Evolutionary conservation across 495 filamentous ascomycete species (phyloP).

Genomic region (Extremus antarcticus): DNA sequence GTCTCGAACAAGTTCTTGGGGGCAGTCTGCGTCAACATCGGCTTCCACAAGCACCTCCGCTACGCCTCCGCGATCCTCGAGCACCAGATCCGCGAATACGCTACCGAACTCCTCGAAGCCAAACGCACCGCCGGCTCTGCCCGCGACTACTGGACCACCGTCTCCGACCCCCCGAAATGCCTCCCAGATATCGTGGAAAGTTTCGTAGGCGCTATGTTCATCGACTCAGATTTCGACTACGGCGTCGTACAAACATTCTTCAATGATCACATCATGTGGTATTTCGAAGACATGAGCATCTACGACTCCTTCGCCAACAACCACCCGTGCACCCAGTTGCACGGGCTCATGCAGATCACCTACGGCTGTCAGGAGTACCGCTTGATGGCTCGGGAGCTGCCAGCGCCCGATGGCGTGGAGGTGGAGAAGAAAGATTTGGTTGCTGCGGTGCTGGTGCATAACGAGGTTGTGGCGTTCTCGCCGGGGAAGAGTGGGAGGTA

Average conservation of each 20-base stretch:
- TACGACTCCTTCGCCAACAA: constrained; percentile 85
- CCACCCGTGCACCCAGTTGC: constrained; percentile 60
- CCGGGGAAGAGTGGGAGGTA: constrained; percentile 49
- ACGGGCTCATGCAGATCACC: constrained; percentile 38
- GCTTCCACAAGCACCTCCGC: constrained; percentile 63
- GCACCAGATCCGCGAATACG: constrained; percentile 58
- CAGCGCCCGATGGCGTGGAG: constrained; percentile 34
- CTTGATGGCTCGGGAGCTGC: constrained; percentile 42
- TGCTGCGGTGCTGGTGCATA: constrained; percentile 70
- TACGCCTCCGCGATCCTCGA: constrained; percentile 48
- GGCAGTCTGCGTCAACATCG: constrained; percentile 63
- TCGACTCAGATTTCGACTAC: constrained; percentile 80
- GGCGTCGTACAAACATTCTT: constrained; percentile 63
- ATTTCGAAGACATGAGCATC: constrained; percentile 76
- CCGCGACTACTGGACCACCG: constrained; percentile 68
- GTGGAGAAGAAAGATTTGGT: constrained; percentile 37
- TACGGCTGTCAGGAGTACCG: constrained; percentile 47
- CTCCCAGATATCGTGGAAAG: constrained; percentile 84
- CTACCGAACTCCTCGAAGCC: constrained; percentile 51
- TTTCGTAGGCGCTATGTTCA: constrained; percentile 81
- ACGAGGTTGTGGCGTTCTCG: constrained; percentile 37
- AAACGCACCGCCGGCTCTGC: constrained; percentile 39
- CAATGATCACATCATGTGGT: constrained; percentile 55
- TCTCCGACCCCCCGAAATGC: constrained; percentile 67
- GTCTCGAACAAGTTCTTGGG: constrained; percentile 93